Conservation (phyloP, 768 basidiomycete species). For the Tricholoma furcatifolium region DNA sequence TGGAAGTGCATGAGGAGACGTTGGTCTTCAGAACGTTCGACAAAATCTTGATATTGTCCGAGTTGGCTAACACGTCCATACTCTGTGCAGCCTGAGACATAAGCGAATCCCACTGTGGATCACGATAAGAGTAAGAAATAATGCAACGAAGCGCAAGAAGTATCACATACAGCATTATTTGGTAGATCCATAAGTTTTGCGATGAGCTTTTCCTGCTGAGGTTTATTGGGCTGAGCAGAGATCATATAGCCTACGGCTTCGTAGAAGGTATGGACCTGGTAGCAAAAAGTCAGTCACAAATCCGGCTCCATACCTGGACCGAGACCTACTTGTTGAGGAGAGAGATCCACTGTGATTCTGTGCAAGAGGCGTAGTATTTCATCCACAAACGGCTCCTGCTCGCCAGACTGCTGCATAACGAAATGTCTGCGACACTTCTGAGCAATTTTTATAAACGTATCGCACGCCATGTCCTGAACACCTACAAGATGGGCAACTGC, state of each 20-base stretch:
- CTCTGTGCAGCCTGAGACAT: slow-evolving; percentile 95
- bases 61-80: slow-evolving; percentile 86
- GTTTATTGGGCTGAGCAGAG: slow-evolving; percentile 96
- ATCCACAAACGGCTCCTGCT: slow-evolving; percentile 96
- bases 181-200: slow-evolving; percentile 95
- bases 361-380: slow-evolving; percentile 92
- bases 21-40: slow-evolving; percentile 98
- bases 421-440: slow-evolving; percentile 98
- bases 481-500: slow-evolving; percentile 40
- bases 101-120: slow-evolving; percentile 85
- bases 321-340: slow-evolving; percentile 72
- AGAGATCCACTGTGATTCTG: slow-evolving; percentile 91
- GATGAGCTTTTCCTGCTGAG: slow-evolving; percentile 93
- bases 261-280: slow-evolving; percentile 92
- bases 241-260: slow-evolving; percentile 99
- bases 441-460: slow-evolving; percentile 99
- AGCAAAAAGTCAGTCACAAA: slow-evolving; percentile 18
- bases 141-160: neutral
- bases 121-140: slow-evolving; percentile 3
- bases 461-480: slow-evolving; percentile 99
- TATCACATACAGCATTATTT: slow-evolving; percentile 80
- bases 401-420: slow-evolving; percentile 97
- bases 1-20: slow-evolving; percentile 95
- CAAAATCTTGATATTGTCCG: slow-evolving; percentile 95
- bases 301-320: slow-evolving; percentile 8